A percentile compares a stretch with the other conserved stretches of the same genome.
phyloP scores from a whole-genome alignment of 106 monocot genomes.

The Apostasia shenzhenica region DNA sequence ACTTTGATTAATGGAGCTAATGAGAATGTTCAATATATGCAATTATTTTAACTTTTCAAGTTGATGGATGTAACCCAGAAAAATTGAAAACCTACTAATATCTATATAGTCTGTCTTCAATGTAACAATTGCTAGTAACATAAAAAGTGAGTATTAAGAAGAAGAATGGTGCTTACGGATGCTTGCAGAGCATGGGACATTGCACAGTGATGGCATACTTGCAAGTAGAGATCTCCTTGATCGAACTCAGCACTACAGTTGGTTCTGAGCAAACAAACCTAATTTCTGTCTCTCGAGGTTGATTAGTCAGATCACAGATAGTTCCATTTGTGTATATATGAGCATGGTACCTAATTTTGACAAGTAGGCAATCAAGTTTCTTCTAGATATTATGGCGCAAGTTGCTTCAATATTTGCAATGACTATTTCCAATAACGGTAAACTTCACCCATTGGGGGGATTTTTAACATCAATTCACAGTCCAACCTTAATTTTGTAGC shows the following conservation, averaged over 20 bases:
- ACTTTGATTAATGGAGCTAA: no score
- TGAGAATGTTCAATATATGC: no score
- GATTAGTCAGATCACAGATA: conserved; percentile 73
- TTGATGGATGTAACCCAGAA: no score
- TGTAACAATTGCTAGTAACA: background rate
- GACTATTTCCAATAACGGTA: no score
- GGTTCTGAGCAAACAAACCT: conserved; percentile 76
- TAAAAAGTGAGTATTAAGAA: background rate
- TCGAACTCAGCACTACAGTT: conserved; percentile 53
- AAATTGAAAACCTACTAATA: background rate
- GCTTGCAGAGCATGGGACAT: conserved; percentile 68
- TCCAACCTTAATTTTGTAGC: no score
- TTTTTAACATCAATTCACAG: no score
- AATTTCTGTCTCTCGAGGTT: conserved; percentile 74
- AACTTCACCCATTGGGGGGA: no score
- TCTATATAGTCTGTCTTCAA: background rate
- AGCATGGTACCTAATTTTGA: conserved; percentile 58
- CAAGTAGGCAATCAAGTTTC: background rate
- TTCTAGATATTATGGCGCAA: background rate
- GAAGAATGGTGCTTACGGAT: conserved; percentile 48
- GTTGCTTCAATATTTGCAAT: no score
- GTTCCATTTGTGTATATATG: conserved; percentile 83
- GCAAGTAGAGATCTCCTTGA: conserved; percentile 92
- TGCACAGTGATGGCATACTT: conserved; percentile 78
- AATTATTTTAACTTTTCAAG: no score